Conservation (phyloP, 768 basidiomycete species). For the Tricholoma terreum region DNA sequence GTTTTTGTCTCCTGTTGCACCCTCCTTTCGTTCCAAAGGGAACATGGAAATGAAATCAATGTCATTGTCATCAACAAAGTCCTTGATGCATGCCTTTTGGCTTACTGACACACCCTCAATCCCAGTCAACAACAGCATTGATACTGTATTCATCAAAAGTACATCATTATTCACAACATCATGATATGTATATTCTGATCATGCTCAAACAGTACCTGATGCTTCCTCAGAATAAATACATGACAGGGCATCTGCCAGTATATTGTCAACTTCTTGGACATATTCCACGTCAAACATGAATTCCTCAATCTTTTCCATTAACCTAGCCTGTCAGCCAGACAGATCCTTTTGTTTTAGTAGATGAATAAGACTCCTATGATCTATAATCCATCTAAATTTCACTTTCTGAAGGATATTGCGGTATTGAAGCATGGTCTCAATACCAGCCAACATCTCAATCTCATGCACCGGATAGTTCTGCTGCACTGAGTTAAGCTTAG, state of each 20-base stretch:
- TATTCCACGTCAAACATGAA: constrained; percentile 37
- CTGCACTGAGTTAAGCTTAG: constrained; percentile 31
- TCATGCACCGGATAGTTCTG: no score
- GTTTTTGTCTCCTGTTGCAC: constrained; percentile 10
- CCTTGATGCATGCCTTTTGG: constrained; percentile 5
- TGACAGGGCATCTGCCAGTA: constrained; percentile 39
- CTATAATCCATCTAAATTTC: constrained; percentile 23
- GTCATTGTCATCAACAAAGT: no score
- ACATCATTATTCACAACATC: neutral
- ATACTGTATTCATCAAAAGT: neutral
- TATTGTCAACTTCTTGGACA: constrained; percentile 35
- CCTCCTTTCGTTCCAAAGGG: constrained; percentile 12
- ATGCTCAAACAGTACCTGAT: constrained; percentile 7
- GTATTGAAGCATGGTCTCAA: no score
- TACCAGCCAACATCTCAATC: no score
- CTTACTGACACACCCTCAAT: constrained; percentile 1
- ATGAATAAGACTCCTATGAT: constrained; percentile 28
- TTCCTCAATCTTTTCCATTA: constrained; percentile 35
- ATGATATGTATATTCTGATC: constrained; percentile 14
- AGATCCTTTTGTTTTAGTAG: constrained; percentile 34
- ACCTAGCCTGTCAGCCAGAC: constrained; percentile 32
- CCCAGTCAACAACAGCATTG: constrained; percentile 1
- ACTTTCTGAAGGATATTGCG: constrained; percentile 31
- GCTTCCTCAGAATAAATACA: constrained; percentile 18
- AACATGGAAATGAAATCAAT: constrained; percentile 5